Percentiles rank a stretch among this genome's conserved stretches.
phyloP scores from a whole-genome alignment of 768 basidiomycete genomes.

The Amanita fuliginea region DNA sequence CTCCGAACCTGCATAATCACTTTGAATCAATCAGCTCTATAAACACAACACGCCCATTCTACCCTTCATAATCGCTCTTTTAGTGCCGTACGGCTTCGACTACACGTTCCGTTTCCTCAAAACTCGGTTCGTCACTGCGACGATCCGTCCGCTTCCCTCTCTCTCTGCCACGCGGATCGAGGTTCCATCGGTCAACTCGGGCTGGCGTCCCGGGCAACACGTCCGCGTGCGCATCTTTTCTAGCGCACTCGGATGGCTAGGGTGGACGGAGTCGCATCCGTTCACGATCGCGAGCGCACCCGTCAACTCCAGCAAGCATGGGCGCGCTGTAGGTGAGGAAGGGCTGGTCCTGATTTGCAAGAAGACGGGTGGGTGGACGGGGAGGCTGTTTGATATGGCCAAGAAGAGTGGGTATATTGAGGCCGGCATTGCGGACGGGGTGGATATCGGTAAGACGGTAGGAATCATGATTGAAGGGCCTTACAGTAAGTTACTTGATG shows the following conservation, averaged over 20 bases:
- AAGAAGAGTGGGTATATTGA: constrained; percentile 23
- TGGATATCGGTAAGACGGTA: constrained; percentile 25
- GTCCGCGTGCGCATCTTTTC: constrained; percentile 61
- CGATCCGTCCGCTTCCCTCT: constrained; percentile 48
- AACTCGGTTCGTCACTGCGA: constrained; percentile 50
- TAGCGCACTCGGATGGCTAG: constrained; percentile 35
- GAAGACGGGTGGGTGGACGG: constrained; percentile 56
- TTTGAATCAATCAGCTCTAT: constrained; percentile 26
- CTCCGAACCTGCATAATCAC: no score
- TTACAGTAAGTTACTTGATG: constrained; percentile 35
- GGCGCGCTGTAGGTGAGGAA: constrained; percentile 30
- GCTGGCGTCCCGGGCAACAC: constrained; percentile 83
- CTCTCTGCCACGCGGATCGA: constrained; percentile 54
- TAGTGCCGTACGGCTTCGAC: constrained; percentile 47
- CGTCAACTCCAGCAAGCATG: background rate
- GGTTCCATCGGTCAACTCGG: constrained; percentile 47
- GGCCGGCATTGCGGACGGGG: constrained; percentile 3
- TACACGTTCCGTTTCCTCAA: constrained; percentile 50
- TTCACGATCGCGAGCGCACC: constrained; percentile 62
- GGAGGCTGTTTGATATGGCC: constrained; percentile 39
- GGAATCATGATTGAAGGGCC: constrained; percentile 55
- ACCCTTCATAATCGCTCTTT: constrained; percentile 43
- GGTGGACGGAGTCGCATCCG: constrained; percentile 61
- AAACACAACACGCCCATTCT: constrained; percentile 39
- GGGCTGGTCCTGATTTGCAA: constrained; percentile 63